Base-by-base conservation (phyloP, 2,329 filamentous ascomycete species). In the Trematosphaeria pertusa region DNA sequence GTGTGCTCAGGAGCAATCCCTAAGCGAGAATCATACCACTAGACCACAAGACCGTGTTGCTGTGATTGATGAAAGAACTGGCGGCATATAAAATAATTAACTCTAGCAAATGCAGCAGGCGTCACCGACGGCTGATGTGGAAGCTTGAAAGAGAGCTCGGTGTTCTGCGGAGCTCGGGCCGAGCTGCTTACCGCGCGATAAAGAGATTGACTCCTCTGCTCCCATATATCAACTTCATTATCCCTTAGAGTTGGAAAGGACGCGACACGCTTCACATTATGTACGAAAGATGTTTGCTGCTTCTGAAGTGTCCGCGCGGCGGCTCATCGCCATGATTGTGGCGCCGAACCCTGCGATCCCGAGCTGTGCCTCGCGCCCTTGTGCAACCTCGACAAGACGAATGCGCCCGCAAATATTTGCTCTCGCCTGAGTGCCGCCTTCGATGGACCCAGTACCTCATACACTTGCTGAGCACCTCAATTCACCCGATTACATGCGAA, bases 1-100 rank as follows among this genome's bases (percentile, higher is more conserved):
- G 24, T 46, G 20, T 50, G 37, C 50, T 58, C 53, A 57, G 48
- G 37, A 44, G 68, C 11, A n/a, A 15, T 9, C 82, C 82, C 83
- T 85, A 85, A 85, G 83, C 82, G 81, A 83, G 82, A 85, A 86
- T 85, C 81, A 85, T 85, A 85, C 82, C 82, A 80, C 82, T 83
- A 84, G 81, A 83, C 81, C 80, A 83, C 52, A 59, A 50, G 53
- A 57, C 56, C 56, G 22, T 15, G 20, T 33, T n/a, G n/a, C n/a
- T 44, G 3, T 54, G 31, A 36, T 46, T 37, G 37, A 41, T 49
- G 33, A 37, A 38, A 35, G 9, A 37, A 11, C 12, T 37, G 18
- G 14, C 8, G 20, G 31, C 11, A 32, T 31, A 38, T 35, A 37
- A 5, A 7, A 37, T 35, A 31, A 37, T 28, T 19, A 31, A n/a